phyloP scores from a whole-genome alignment of 305 asterid species.

The Fraxinus platypoda region DNA sequence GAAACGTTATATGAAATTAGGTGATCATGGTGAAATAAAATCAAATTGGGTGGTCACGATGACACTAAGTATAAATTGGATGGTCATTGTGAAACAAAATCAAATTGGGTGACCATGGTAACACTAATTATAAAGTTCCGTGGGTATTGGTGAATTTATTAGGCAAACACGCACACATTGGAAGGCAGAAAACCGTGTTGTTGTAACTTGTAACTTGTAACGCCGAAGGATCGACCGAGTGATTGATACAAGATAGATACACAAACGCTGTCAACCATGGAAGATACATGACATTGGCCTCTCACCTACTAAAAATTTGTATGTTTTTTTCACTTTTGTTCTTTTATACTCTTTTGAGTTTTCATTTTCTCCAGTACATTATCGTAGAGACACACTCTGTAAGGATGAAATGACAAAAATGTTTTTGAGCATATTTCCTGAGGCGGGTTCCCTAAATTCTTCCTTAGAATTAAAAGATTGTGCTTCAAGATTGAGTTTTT shows the following conservation, averaged over 20 bases:
- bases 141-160: too few relatives aligned
- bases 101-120: too few relatives aligned
- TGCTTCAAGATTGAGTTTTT: neutral
- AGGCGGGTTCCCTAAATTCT: conserved; percentile 22
- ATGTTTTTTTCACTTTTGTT: conserved; percentile 3
- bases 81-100: too few relatives aligned
- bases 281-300: conserved; percentile 22
- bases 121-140: too few relatives aligned
- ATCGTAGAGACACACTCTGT: neutral
- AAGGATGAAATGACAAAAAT: conserved; percentile 9
- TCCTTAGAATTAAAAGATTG: neutral
- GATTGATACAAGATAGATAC: neutral
- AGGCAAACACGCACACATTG: neutral
- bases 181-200: neutral
- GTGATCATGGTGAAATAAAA: too few relatives aligned
- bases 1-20: too few relatives aligned
- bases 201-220: neutral
- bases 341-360: conserved; percentile 4
- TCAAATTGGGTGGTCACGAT: too few relatives aligned
- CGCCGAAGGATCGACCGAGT: neutral
- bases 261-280: neutral
- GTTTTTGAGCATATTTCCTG: neutral
- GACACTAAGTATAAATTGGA: too few relatives aligned
- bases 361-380: conserved; percentile 9
- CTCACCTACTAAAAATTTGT: neutral